Evolutionary conservation across 164 flowering plant species (phyloP), one percentile per base, ranked within the genome.

Genomic region (Kalanchoe fedtschenkoi): DNA sequence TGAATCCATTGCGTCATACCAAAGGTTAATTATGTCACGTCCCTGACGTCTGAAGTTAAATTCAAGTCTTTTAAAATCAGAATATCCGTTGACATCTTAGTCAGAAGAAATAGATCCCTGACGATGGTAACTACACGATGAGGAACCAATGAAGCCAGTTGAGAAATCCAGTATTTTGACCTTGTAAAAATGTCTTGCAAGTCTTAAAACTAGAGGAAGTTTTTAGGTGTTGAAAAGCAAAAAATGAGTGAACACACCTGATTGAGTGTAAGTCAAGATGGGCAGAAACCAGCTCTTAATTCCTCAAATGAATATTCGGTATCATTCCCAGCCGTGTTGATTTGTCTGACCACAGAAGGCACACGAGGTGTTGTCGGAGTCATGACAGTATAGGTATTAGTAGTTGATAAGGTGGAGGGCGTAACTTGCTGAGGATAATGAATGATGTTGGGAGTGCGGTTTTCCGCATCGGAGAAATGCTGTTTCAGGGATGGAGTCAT

Each of bases 391-490:
- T 17, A 43, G n/a, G n/a, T 43, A 43, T 17, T 2, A n/a, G 15
- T 17, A 43, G 22, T 43, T 16, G 75, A 72, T 28, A 70, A 60
- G 0, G 78, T 71, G 37, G 69, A 47, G 61, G 83, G 73, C 37
- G 75, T 76, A 10, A 43, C 9, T 0, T 77, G 75, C 38, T 66
- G 33, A 11, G 78, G 73, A 54, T 65, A 56, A 56, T 69, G 67
- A 62, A 70, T 61, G 3, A 60, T 64, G 30, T 62, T 71, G 24
- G 79, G 80, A 2, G 76, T 78, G 66, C 43, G 63, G 69, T 56
- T 70, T 51, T 60, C 77, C 33, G 71, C 72, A 14, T 68, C 60
- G 19, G 30, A 43, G 7, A 58, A 58, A 30, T 53, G 21, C 30
- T 47, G 29, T 5, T 10, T 47, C 11, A 6, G 55, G 26, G 55